A percentile compares a stretch with the other conserved stretches of the same genome.
phyloP scores from a whole-genome alignment of 768 basidiomycete genomes.

The Lanmaoa rubissima region DNA sequence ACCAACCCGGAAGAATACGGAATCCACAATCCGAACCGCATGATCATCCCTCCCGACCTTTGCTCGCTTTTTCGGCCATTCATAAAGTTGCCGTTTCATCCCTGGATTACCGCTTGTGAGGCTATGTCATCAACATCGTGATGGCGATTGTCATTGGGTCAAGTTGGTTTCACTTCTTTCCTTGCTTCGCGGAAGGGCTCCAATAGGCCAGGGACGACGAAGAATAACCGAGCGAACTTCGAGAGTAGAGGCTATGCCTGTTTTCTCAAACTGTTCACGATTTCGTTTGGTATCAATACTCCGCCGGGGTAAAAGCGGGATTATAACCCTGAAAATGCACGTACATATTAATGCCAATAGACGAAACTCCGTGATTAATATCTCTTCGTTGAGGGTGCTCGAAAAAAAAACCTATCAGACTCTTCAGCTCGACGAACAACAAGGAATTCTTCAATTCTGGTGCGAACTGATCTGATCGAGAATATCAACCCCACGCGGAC shows the following conservation, averaged over 20 bases:
- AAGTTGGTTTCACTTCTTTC: slow-evolving; percentile 1
- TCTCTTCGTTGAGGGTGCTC: background rate
- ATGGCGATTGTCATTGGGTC: slow-evolving; percentile 4
- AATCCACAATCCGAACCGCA: background rate
- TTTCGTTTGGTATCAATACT: background rate
- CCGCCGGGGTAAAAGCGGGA: background rate
- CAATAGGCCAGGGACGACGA: background rate
- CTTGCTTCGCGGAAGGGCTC: slow-evolving; percentile 24
- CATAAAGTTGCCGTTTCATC: slow-evolving; percentile 6
- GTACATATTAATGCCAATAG: background rate
- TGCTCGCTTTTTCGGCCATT: slow-evolving; percentile 7
- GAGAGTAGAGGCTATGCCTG: slow-evolving; percentile 8
- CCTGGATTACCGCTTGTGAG: slow-evolving; percentile 4
- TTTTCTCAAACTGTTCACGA: background rate
- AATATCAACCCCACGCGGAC: slow-evolving; percentile 9
- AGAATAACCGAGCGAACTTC: background rate
- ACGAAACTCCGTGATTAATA: slow-evolving; percentile 2
- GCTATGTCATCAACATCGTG: slow-evolving; percentile 7
- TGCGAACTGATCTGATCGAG: slow-evolving; percentile 2
- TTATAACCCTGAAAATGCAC: background rate
- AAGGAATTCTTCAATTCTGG: background rate
- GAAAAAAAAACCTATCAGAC: no score
- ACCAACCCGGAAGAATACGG: slow-evolving; percentile 8
- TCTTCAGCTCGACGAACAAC: background rate
- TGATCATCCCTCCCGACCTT: background rate